These are phyloP conservation scores for Claviceps pazoutovae DNA, from an alignment of 2,329 filamentous ascomycete genomes.

Conservation along the genomic window DNA sequence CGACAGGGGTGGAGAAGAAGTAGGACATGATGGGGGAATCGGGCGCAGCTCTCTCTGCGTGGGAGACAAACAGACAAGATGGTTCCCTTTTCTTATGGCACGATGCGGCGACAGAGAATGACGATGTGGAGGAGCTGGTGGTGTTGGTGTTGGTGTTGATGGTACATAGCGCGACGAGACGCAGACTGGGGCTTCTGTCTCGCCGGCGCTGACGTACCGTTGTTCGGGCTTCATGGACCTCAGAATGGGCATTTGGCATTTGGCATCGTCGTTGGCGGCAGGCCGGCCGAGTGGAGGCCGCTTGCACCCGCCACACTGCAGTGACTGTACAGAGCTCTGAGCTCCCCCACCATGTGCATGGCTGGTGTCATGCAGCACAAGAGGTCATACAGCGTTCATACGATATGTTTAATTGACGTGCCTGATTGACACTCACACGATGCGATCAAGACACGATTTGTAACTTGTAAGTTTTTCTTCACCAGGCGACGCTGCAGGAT, in stretches of 20 bases:
- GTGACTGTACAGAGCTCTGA: background rate
- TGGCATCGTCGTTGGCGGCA: background rate
- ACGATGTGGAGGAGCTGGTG: background rate
- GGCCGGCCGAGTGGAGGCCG: background rate
- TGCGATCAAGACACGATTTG: too few species aligned
- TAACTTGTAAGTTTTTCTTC: too few species aligned
- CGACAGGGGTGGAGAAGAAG: constrained; percentile 95
- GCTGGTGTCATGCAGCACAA: too few species aligned
- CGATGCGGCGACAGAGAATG: background rate
- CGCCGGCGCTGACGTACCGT: constrained; percentile 20
- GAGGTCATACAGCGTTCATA: too few species aligned
- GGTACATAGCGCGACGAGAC: background rate
- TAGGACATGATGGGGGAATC: constrained; percentile 60
- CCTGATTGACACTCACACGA: too few species aligned
- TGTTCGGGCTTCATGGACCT: background rate
- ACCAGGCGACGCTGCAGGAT: too few species aligned
- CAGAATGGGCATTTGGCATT: background rate
- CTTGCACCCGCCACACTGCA: background rate
- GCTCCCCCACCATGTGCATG: background rate
- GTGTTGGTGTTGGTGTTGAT: background rate
- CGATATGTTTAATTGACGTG: too few species aligned
- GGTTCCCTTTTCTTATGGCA: background rate
- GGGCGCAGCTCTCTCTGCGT: background rate
- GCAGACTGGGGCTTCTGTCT: constrained; percentile 1
- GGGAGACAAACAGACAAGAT: background rate